Conservation (phyloP, 2,329 filamentous ascomycete species). For the Zasmidium cellare region DNA sequence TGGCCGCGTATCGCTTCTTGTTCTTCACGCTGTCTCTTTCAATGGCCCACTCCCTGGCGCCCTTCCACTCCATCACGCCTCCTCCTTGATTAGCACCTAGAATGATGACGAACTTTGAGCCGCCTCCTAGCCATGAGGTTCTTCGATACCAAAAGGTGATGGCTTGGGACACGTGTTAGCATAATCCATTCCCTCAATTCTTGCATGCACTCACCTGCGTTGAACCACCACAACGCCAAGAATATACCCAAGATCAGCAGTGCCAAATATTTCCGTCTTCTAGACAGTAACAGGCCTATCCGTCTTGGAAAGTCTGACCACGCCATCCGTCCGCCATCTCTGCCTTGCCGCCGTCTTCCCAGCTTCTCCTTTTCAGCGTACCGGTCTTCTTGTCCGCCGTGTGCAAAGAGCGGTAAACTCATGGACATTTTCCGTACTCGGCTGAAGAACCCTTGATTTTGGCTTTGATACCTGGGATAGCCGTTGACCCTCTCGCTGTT, state of each 20-base stretch:
- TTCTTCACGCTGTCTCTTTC: slow-evolving; percentile 95
- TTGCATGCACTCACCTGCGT: slow-evolving; percentile 24
- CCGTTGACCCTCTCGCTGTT: slow-evolving; percentile 70
- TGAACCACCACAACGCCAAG: slow-evolving; percentile 26
- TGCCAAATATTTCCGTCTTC: slow-evolving; percentile 31
- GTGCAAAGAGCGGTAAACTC: slow-evolving; percentile 72
- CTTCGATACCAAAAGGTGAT: slow-evolving; percentile 66
- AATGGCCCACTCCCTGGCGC: slow-evolving; percentile 94
- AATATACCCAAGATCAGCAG: slow-evolving; percentile 26
- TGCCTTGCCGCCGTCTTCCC: slow-evolving; percentile 49
- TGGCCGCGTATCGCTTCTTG: slow-evolving; percentile 81
- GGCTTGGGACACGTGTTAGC: slow-evolving; percentile 44
- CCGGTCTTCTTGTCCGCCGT: slow-evolving; percentile 42
- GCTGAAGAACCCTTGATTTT: slow-evolving; percentile 82
- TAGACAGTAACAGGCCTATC: slow-evolving; percentile 29
- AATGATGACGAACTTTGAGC: slow-evolving; percentile 90
- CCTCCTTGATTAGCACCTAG: slow-evolving; percentile 91
- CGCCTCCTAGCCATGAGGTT: slow-evolving; percentile 72
- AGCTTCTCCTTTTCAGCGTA: slow-evolving; percentile 79
- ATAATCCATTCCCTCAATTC: not conserved
- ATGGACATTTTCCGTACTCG: slow-evolving; percentile 78
- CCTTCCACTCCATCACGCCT: slow-evolving; percentile 99
- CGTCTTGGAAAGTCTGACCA: slow-evolving; percentile 26
- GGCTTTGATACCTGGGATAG: slow-evolving; percentile 75
- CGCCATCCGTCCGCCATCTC: slow-evolving; percentile 4